These are phyloP conservation scores for Ambrosia trifida DNA, from an alignment of 129 eudicot species.

Conservation along the genomic window DNA sequence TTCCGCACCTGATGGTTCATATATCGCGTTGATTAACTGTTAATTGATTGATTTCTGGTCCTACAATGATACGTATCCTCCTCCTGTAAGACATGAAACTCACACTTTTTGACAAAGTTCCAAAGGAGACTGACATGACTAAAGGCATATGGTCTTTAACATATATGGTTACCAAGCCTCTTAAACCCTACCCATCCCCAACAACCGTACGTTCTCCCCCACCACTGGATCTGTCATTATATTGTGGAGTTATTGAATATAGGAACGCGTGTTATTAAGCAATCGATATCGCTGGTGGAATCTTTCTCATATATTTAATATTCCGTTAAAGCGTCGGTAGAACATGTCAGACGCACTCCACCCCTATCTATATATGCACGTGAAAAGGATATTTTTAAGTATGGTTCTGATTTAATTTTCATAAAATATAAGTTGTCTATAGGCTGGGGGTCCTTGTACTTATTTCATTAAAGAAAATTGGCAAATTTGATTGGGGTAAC, in stretches of 20 bases:
- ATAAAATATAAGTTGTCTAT: neutral
- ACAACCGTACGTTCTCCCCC: constrained; percentile 14
- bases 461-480: neutral
- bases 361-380: neutral
- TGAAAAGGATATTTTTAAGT: neutral
- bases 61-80: no score
- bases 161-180: constrained; percentile 8
- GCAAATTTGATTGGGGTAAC: neutral
- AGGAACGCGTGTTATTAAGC: neutral
- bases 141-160: no score
- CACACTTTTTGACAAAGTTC: no score
- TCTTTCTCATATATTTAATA: constrained; percentile 19
- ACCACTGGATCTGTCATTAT: constrained; percentile 20
- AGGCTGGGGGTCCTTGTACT: neutral
- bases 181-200: constrained; percentile 46
- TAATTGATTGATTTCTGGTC: no score
- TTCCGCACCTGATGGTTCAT: no score
- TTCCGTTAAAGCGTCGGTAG: constrained; percentile 22
- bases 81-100: no score
- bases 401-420: constrained; percentile 6
- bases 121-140: no score
- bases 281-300: neutral
- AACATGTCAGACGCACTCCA: constrained; percentile 35
- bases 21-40: no score
- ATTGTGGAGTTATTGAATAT: neutral